phyloP scores from a whole-genome alignment of 257 asterid genomes.

The Catharanthus roseus region DNA sequence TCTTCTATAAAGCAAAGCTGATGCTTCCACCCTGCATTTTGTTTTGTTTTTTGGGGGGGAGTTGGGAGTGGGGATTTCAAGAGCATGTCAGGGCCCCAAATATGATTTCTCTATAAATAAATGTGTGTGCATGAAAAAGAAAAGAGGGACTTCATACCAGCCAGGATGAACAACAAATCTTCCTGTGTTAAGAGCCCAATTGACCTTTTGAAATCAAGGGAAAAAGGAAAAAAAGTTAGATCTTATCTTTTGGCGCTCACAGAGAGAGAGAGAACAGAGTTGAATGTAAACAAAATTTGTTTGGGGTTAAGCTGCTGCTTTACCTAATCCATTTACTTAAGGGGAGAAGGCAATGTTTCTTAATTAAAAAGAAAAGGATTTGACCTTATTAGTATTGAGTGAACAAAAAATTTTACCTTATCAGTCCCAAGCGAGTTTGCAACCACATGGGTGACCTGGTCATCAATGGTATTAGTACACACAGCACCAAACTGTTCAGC shows the following conservation, averaged over 20 bases:
- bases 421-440: constrained; percentile 94
- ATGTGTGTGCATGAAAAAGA: background rate
- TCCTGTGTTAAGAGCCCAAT: constrained; percentile 77
- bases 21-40: constrained; percentile 90
- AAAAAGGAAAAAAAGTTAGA: background rate
- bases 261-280: background rate
- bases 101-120: background rate
- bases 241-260: background rate
- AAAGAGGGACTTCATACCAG: constrained; percentile 53
- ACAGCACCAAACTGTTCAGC: constrained; percentile 98
- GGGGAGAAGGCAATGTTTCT: background rate
- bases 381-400: too few species aligned
- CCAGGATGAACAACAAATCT: constrained; percentile 92
- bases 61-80: too few species aligned
- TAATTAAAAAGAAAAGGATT: background rate
- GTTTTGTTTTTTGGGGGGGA: constrained; percentile 12
- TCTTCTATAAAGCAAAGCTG: constrained; percentile 89
- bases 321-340: background rate
- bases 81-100: background rate
- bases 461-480: constrained; percentile 78
- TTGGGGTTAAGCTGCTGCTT: background rate
- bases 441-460: constrained; percentile 94
- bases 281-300: too few species aligned
- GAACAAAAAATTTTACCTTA: constrained; percentile 54
- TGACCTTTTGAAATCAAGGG: constrained; percentile 46